These are phyloP conservation scores for Pleomassaria siparia DNA, from an alignment of 2,329 filamentous ascomycete genomes.

Conservation along the genomic window DNA sequence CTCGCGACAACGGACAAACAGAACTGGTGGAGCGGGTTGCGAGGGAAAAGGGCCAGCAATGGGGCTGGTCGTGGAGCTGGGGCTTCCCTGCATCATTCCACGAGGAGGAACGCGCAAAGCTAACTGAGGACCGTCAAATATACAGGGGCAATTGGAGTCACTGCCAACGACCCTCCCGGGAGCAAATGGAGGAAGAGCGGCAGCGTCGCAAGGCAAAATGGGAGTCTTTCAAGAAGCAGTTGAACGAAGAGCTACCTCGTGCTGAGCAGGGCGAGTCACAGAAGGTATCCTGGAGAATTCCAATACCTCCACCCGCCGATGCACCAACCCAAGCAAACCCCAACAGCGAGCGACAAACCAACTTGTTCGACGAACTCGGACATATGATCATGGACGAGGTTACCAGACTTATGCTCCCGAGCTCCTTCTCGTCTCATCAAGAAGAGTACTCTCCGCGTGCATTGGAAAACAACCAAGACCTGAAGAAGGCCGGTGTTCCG, in stretches of 20 bases:
- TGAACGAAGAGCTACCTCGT: conserved; percentile 6
- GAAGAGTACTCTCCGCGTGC: conserved; percentile 55
- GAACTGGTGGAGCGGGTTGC: conserved; percentile 30
- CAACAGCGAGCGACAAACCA: background rate
- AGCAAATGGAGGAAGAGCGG: conserved; percentile 5
- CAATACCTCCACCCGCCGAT: conserved; percentile 22
- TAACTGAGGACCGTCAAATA: background rate
- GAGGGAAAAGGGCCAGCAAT: conserved; percentile 35
- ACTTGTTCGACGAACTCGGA: conserved; percentile 5
- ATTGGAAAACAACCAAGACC: conserved; percentile 50
- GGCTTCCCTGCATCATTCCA: conserved; percentile 33
- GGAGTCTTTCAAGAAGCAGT: conserved; percentile 7
- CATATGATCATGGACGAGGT: conserved; percentile 7
- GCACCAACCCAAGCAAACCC: conserved; percentile 2
- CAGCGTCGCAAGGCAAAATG: conserved; percentile 3
- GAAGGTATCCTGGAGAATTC: conserved; percentile 18
- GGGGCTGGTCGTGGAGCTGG: conserved; percentile 41
- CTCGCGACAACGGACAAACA: conserved; percentile 9
- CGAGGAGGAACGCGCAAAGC: conserved; percentile 7
- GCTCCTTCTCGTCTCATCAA: conserved; percentile 16
- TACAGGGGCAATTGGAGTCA: conserved; percentile 1
- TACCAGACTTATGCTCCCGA: conserved; percentile 13
- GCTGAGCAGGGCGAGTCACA: conserved; percentile 4
- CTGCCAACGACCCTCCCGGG: conserved; percentile 2
- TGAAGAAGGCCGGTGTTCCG: conserved; percentile 41